Base-by-base conservation (phyloP, 2,329 filamentous ascomycete species). In the Passalora sequoiae region DNA sequence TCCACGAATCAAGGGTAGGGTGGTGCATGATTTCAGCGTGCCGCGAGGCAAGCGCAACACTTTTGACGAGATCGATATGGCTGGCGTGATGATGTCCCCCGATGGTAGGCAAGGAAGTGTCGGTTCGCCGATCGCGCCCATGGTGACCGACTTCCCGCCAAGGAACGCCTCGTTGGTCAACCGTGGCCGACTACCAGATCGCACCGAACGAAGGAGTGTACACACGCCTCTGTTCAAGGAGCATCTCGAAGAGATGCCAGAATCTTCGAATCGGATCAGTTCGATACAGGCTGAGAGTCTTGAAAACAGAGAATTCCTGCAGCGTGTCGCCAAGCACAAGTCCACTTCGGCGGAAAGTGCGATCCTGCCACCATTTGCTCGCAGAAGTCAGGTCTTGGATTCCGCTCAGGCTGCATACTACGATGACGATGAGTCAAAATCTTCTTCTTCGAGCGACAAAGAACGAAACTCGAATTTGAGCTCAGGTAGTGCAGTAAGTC, bases 21-120 rank as follows among this genome's bases (percentile, higher is more conserved):
- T 78, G 16, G 71, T 83, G 1, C 79, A 83, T 63, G 80, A 83
- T 55, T 83, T 83, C 59, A 81, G 77, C 37, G 76, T 74, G 3
- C 80, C 79, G 4, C 68, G 77, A 39, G 45, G 70, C 72, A 41
- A 62, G 38, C 49, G 53, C 13, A 54, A 52, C 15, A 53, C 49
- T 3, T 56, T 54, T 38, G 50, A 50, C 22, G 53, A 53, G 38
- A 43, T 38, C 20, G 46, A 51, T 31, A 40, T 47, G 40, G 31
- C 42, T 20, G 29, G 21, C 12, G 27, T 41, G 29, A 29, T 21
- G 35, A 29, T 21, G 35, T 17, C 20, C 9, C 22, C 19, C 9
- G 16, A 24, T 9, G 24, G 28, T 13, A 38, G 38, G 28, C 38
- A 45, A 12, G 44, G 46, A 21, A 33, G 38, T 17, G 21, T 32